phyloP scores from a whole-genome alignment of 2,329 filamentous ascomycete species.

The Alternaria brassicae region DNA sequence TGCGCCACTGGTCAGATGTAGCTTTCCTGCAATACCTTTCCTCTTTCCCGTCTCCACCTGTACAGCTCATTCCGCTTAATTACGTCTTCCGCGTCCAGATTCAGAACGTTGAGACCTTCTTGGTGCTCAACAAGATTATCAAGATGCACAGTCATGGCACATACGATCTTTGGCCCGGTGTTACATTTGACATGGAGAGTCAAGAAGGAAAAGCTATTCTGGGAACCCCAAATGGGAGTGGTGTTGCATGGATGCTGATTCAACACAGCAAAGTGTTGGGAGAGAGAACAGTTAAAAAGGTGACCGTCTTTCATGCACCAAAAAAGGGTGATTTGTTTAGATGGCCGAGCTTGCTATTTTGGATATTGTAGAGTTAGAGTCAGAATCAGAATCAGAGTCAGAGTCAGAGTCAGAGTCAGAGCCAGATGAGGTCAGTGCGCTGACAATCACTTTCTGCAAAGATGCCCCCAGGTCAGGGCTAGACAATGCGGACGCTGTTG shows the following conservation, averaged over 20 bases:
- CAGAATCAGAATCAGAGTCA: too few relatives aligned
- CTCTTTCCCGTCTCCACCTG: neutral
- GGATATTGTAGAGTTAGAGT: neutral
- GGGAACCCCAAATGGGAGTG: slow-evolving; percentile 13
- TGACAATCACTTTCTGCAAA: neutral
- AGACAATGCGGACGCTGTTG: neutral
- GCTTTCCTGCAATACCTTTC: slow-evolving; percentile 16
- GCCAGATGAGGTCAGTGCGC: too few relatives aligned
- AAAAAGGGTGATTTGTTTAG: neutral
- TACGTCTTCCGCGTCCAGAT: slow-evolving; percentile 12
- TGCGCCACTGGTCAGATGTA: slow-evolving; percentile 22
- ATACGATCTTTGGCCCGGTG: slow-evolving; percentile 2
- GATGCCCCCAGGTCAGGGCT: too few relatives aligned
- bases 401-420: too few relatives aligned
- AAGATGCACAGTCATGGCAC: neutral
- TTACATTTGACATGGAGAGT: slow-evolving; percentile 5
- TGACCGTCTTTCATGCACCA: slow-evolving; percentile 11
- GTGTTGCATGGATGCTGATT: slow-evolving; percentile 8
- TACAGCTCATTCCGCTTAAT: neutral
- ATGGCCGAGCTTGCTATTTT: slow-evolving; percentile 13
- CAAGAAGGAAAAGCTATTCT: slow-evolving; percentile 23
- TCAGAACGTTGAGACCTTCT: slow-evolving; percentile 1
- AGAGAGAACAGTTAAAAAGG: neutral
- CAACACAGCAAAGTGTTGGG: slow-evolving; percentile 11
- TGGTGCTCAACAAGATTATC: neutral